Evolutionary conservation across 441 rosid species (phyloP).

Genomic region (Viola pubescens): DNA sequence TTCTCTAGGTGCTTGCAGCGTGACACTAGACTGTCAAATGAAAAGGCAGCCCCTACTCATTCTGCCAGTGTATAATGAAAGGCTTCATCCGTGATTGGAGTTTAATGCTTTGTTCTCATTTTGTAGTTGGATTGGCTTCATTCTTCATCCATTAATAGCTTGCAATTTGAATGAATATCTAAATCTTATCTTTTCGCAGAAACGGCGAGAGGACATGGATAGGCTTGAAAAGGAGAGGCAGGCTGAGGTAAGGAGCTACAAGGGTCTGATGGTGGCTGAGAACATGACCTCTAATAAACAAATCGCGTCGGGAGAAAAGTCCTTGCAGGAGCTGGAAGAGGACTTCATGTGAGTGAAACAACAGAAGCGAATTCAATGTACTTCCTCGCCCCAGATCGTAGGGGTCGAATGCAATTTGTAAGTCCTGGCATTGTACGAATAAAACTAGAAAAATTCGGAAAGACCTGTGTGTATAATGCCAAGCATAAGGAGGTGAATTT

Average conservation of each 20-base stretch:
- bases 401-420: slow-evolving; percentile 13
- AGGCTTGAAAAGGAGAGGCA: slow-evolving; percentile 91
- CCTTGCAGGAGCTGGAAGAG: slow-evolving; percentile 92
- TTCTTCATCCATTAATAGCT: too few relatives aligned
- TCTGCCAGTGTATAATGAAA: too few relatives aligned
- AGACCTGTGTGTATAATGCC: slow-evolving; percentile 4
- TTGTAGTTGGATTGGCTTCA: too few relatives aligned
- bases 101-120: too few relatives aligned
- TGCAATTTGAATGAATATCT: too few relatives aligned
- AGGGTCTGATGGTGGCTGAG: slow-evolving; percentile 90
- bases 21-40: too few relatives aligned
- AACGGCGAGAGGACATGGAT: slow-evolving; percentile 77
- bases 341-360: slow-evolving; percentile 65
- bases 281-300: slow-evolving; percentile 96
- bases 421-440: slow-evolving; percentile 13
- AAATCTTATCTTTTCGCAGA: slow-evolving; percentile 35
- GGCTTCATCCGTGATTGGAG: too few relatives aligned
- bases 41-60: too few relatives aligned
- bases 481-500: background rate
- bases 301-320: slow-evolving; percentile 69
- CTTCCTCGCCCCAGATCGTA: slow-evolving; percentile 10
- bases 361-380: slow-evolving; percentile 2
- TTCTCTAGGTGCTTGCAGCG: too few relatives aligned
- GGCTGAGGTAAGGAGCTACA: slow-evolving; percentile 90
- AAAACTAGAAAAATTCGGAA: slow-evolving; percentile 5